A percentile compares a stretch with the other conserved stretches of the same genome.
Conservation (phyloP, 176 grass and related monocot genomes). For the Carex parvula region DNA sequence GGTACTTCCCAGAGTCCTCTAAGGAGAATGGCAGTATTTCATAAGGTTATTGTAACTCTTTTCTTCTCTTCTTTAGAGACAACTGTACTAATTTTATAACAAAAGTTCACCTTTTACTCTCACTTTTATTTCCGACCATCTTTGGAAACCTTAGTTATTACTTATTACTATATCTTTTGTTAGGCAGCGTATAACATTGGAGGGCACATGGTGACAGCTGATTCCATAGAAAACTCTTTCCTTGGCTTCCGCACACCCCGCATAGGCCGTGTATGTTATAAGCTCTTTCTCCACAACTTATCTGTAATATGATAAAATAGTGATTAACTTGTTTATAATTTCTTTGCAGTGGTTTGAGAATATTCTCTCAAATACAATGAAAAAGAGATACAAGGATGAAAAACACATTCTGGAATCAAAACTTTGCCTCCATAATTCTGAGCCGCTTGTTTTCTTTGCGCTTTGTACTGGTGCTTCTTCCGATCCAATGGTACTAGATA, state of each 20-base stretch:
- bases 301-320: background rate
- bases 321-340: background rate
- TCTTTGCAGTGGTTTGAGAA: constrained; percentile 84
- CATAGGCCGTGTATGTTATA: constrained; percentile 56
- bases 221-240: constrained; percentile 75
- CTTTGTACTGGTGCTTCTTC: constrained; percentile 85
- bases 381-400: constrained; percentile 71
- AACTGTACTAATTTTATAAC: background rate
- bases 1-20: constrained; percentile 73
- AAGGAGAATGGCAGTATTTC: constrained; percentile 78
- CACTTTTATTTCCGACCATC: background rate
- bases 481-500: constrained; percentile 62
- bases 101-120: background rate
- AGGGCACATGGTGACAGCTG: constrained; percentile 71
- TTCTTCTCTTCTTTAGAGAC: constrained; percentile 10
- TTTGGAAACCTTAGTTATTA: background rate
- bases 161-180: constrained; percentile 3
- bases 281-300: background rate
- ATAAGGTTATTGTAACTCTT: constrained; percentile 51
- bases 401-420: constrained; percentile 74
- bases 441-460: constrained; percentile 70
- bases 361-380: constrained; percentile 64
- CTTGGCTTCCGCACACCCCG: constrained; percentile 58
- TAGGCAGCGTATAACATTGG: constrained; percentile 96
- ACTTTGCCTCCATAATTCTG: constrained; percentile 49